phyloP scores from a whole-genome alignment of 2,329 filamentous ascomycete genomes.

The Epichloe gansuensis region DNA sequence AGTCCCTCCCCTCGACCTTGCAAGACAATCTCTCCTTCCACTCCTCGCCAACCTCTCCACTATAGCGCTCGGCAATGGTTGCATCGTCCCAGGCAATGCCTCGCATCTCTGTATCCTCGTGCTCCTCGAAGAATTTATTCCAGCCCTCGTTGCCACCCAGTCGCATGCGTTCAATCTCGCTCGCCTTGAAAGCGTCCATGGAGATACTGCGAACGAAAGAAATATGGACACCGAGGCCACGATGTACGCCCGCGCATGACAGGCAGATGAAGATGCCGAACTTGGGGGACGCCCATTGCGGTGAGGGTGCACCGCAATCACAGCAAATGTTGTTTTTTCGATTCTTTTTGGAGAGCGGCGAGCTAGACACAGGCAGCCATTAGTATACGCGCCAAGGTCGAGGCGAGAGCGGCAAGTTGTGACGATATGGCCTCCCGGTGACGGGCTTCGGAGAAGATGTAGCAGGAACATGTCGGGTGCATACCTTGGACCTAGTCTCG shows the following conservation, averaged over 20 bases:
- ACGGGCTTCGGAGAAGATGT: background rate
- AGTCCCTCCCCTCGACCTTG: constrained; percentile 79
- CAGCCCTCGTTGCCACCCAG: constrained; percentile 81
- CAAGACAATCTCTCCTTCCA: constrained; percentile 83
- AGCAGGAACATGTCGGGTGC: constrained; percentile 8
- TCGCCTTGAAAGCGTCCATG: constrained; percentile 95
- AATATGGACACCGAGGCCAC: constrained; percentile 91
- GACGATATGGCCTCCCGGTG: constrained; percentile 2
- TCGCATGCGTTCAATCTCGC: constrained; percentile 88
- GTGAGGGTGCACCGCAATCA: constrained; percentile 89
- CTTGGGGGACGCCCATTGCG: constrained; percentile 98
- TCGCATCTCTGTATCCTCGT: constrained; percentile 51
- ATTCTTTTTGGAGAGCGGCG: constrained; percentile 78
- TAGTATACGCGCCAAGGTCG: background rate
- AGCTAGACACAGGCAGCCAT: constrained; percentile 43
- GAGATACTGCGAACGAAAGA: constrained; percentile 95
- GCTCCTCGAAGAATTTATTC: constrained; percentile 73
- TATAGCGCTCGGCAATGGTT: constrained; percentile 82
- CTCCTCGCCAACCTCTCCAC: constrained; percentile 81
- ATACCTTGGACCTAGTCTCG: constrained; percentile 87
- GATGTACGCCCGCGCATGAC: constrained; percentile 86
- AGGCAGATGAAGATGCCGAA: constrained; percentile 99
- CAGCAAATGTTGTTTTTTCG: constrained; percentile 80
- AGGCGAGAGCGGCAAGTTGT: background rate
- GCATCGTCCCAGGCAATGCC: constrained; percentile 70